Evolutionary conservation across 805 yeast species (phyloP).

Genomic region (Saturnispora silvae): DNA sequence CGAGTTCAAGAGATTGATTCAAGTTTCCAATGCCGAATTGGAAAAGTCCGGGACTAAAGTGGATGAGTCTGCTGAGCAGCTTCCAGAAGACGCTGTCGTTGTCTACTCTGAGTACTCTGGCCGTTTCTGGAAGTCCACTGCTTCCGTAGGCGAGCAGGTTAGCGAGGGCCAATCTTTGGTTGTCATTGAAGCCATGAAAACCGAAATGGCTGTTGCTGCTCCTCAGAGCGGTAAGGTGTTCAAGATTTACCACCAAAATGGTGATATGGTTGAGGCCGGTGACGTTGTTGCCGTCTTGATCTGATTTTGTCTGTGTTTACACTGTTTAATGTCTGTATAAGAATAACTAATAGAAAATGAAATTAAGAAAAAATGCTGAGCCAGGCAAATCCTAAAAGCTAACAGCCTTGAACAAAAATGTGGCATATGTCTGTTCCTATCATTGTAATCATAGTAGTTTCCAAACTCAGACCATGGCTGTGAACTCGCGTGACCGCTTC

Average conservation of each 20-base stretch:
- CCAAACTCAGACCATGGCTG: background rate
- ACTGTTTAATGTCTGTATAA: background rate
- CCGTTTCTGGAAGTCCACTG: slow-evolving; percentile 89
- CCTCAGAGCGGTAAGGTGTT: slow-evolving; percentile 61
- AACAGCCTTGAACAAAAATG: too few species aligned
- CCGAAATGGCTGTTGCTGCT: slow-evolving; percentile 84
- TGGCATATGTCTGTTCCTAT: too few species aligned
- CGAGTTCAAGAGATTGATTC: slow-evolving; percentile 77
- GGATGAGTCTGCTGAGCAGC: slow-evolving; percentile 40
- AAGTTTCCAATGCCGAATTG: slow-evolving; percentile 67
- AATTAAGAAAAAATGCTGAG: too few species aligned
- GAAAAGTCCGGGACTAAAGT: slow-evolving; percentile 38
- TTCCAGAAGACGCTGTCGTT: slow-evolving; percentile 69
- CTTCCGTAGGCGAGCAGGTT: slow-evolving; percentile 66
- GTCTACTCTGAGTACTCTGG: slow-evolving; percentile 96
- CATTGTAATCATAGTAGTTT: too few species aligned
- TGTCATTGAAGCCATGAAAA: slow-evolving; percentile 96
- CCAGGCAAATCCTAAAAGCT: too few species aligned
- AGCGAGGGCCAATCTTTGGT: slow-evolving; percentile 67
- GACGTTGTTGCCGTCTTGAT: slow-evolving; percentile 82
- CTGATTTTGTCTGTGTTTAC: slow-evolving; percentile 15
- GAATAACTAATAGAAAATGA: too few species aligned
- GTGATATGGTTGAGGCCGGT: slow-evolving; percentile 96
- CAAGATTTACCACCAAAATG: slow-evolving; percentile 68
- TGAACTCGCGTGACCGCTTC: slow-evolving; percentile 1